phyloP scores from a whole-genome alignment of 1,284 basidiomycete species.

The Pascua sp. region DNA sequence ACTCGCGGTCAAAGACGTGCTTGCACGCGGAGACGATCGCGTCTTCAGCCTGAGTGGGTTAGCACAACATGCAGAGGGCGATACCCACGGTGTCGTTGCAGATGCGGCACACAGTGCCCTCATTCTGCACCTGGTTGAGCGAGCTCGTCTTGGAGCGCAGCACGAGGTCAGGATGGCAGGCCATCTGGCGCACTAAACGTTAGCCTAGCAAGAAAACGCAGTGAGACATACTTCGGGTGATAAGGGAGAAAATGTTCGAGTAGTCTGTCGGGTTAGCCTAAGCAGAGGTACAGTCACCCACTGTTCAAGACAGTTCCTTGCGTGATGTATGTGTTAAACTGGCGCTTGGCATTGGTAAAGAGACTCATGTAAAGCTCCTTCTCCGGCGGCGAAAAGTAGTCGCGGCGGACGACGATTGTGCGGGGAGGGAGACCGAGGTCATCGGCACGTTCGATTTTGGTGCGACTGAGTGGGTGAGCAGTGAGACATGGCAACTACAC shows the following conservation, averaged over 20 bases:
- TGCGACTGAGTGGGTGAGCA: slow-evolving; percentile 38
- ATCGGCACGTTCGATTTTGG: slow-evolving; percentile 85
- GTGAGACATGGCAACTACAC: too few relatives aligned
- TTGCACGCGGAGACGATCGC: slow-evolving; percentile 86
- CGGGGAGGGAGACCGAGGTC: slow-evolving; percentile 96
- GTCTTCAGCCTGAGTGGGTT: slow-evolving; percentile 64
- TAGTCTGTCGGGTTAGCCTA: slow-evolving; percentile 65
- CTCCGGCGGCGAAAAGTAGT: slow-evolving; percentile 94
- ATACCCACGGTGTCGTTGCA: slow-evolving; percentile 78
- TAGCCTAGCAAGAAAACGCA: not conserved
- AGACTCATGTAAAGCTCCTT: slow-evolving; percentile 91
- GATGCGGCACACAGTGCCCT: slow-evolving; percentile 81
- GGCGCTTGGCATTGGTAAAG: slow-evolving; percentile 87
- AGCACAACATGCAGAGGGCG: too few relatives aligned
- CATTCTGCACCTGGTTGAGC: slow-evolving; percentile 59
- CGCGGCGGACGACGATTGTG: slow-evolving; percentile 80
- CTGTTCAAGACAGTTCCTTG: slow-evolving; percentile 89
- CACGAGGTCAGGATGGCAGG: slow-evolving; percentile 86
- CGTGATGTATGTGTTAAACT: slow-evolving; percentile 86
- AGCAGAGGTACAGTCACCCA: slow-evolving; percentile 51
- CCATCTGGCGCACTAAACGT: slow-evolving; percentile 78
- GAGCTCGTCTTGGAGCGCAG: slow-evolving; percentile 70
- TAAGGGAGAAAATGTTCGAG: slow-evolving; percentile 79
- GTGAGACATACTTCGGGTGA: slow-evolving; percentile 47
- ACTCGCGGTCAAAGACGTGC: slow-evolving; percentile 74